Evolutionary conservation across 139 green algal species (phyloP), one percentile per base, ranked within the genome.

Genomic region (Closterium sp.): DNA sequence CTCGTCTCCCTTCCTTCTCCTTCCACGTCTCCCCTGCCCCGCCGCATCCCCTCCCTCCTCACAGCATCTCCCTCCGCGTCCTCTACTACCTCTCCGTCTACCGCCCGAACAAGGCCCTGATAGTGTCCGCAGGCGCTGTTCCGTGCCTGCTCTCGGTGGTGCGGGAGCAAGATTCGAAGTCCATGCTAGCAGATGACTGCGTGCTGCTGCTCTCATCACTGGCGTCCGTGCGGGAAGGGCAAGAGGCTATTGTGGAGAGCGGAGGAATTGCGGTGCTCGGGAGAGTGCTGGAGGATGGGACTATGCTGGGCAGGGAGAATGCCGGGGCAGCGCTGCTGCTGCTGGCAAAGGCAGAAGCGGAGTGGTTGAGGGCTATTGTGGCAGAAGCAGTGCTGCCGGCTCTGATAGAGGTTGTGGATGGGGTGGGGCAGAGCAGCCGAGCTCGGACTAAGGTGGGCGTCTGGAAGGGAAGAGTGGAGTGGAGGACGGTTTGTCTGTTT

Each of bases 81-180:
- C 81, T 86, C n/a, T 86, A 86, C 25, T 86, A 86, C 28, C 81
- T 86, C 81, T 86, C 81, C 23, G n/a, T 86, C 5, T 86, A 34
- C 81, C n/a, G 30, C 21, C 81, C 81, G 6, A 86, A 86, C 81
- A 86, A 86, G 25, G 81, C 81, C 5, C 28, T 86, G n/a, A 86
- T 86, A 19, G 81, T 86, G n/a, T 19, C 81, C 12, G 81, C 81
- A 28, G 10, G 81, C 25, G 30, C 30, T 19, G 81, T 86, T 19
- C 81, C 81, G 81, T 33, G 30, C 81, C 81, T 86, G n/a, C n/a
- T 86, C 21, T 33, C n/a, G 2, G 81, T 86, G n/a, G 81, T 86
- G 6, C 81, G 81, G n/a, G 30, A 32, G 81, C n/a, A 34, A 86
- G 81, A 86, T 23, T 33, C 81, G 21, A 32, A 33, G 6, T 86